phyloP scores from a whole-genome alignment of 495 filamentous ascomycete species.

The Tuber umbilicatum region DNA sequence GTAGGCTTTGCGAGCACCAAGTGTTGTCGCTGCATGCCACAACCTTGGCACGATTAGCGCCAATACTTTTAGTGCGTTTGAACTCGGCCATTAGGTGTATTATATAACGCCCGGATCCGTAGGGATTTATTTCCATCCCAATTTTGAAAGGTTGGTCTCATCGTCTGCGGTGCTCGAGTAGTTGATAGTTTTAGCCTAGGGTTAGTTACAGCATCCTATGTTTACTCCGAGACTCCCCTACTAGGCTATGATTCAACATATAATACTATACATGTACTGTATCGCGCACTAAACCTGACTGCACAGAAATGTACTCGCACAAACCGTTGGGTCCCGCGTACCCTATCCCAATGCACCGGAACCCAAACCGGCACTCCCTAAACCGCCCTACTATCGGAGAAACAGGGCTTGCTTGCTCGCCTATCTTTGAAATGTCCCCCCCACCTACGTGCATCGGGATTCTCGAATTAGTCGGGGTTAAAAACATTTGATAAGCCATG shows the following conservation, averaged over 20 bases:
- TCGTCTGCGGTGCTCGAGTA: neutral
- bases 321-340: neutral
- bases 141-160: neutral
- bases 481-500: neutral
- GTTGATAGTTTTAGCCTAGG: no score
- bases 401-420: neutral
- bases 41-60: no score
- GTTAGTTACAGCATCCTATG: no score
- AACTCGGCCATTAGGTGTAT: neutral
- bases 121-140: neutral
- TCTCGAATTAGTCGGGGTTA: neutral
- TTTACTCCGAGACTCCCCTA: neutral
- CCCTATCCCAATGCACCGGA: neutral
- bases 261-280: neutral
- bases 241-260: no score
- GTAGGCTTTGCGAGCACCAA: no score
- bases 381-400: neutral
- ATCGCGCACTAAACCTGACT: neutral
- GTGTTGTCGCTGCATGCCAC: no score
- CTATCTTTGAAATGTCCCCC: neutral
- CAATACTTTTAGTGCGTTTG: neutral
- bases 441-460: neutral
- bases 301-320: neutral
- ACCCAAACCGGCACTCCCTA: neutral
- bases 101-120: neutral